Percentiles rank a stretch among this genome's conserved stretches.
Conservation (phyloP, 345 rosid genomes). For the Citropsis articulata region DNA sequence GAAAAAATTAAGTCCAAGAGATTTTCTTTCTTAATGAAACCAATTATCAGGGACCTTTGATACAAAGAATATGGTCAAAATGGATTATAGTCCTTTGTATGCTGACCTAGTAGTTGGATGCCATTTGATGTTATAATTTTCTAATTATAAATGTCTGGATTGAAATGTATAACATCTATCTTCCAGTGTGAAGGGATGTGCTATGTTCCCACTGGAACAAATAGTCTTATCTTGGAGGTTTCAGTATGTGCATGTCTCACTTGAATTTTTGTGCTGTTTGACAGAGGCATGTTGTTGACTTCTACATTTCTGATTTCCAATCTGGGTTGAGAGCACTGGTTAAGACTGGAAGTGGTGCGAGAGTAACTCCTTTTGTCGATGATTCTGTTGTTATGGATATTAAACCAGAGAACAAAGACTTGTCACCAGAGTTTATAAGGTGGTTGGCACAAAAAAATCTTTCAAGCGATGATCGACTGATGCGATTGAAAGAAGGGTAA, state of each 20-base stretch:
- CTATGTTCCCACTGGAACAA: neutral
- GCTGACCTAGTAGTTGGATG: neutral
- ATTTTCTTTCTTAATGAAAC: neutral
- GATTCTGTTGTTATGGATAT: constrained; percentile 73
- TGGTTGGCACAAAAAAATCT: constrained; percentile 84
- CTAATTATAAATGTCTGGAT: neutral
- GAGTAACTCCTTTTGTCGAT: constrained; percentile 83
- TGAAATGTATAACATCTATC: neutral
- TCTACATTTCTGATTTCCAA: constrained; percentile 98
- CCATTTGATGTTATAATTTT: neutral
- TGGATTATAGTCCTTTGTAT: neutral
- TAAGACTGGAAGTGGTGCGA: constrained; percentile 81
- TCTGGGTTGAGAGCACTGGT: constrained; percentile 97
- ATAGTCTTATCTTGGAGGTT: neutral
- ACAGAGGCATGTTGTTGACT: constrained; percentile 94
- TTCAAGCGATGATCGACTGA: constrained; percentile 68
- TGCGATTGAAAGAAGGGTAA: constrained; percentile 95
- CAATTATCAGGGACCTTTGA: neutral
- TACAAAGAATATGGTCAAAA: neutral
- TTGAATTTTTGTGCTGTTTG: constrained; percentile 8
- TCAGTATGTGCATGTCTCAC: neutral
- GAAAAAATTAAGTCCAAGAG: neutral
- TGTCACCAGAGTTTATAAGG: constrained; percentile 78
- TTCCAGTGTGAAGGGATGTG: neutral
- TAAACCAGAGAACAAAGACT: constrained; percentile 63